Evolutionary conservation across 768 basidiomycete species (phyloP), one percentile per base, ranked within the genome.

Genomic region (Terana coerulea): DNA sequence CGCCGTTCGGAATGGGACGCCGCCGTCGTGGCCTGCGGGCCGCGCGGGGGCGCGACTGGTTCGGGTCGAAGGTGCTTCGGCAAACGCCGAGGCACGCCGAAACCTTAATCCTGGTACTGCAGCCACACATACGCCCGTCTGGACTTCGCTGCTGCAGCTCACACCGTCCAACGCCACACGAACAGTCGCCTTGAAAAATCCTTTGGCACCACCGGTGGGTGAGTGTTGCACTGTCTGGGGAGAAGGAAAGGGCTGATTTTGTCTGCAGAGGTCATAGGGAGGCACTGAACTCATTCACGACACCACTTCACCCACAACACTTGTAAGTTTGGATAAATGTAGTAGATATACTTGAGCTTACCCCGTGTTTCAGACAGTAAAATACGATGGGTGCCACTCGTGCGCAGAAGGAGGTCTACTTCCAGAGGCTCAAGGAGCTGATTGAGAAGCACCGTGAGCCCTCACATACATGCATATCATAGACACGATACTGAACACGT

Each of bases 361-460:
- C 53, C 49, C 34, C 53, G 28, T 19, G 40, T 58, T 61, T 25
- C 36, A 60, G 21, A 33, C 49, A 50, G 37, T 61, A 62, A 59
- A 58, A 34, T 40, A 81, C 73, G 79, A 98, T 98, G 95, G 95
- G 95, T 81, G 88, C 79, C 54, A 80, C 85, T 72, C 86, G 92
- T 61, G 81, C 87, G 67, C 87, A 94, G 66, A 98, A 98, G 75
- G 86, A 85, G 56, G 47, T 81, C 15, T 98, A 98, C 81, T 98
- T 98, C 69, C 73, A 69, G 53, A 98, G 97, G 78, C 86, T 98
- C 72, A 91, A 87, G 80, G 87, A 91, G 66, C 87, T 98, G 64
- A 78, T 99, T 63, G 75, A 81, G 72, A 85, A 89, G 72, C 95
- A 88, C 71, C 80, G 94, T 97, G 58, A 66, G 91, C 80, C 28